Base-by-base conservation (phyloP, 495 filamentous ascomycete species). In the Hypomontagnella submonticulosa region DNA sequence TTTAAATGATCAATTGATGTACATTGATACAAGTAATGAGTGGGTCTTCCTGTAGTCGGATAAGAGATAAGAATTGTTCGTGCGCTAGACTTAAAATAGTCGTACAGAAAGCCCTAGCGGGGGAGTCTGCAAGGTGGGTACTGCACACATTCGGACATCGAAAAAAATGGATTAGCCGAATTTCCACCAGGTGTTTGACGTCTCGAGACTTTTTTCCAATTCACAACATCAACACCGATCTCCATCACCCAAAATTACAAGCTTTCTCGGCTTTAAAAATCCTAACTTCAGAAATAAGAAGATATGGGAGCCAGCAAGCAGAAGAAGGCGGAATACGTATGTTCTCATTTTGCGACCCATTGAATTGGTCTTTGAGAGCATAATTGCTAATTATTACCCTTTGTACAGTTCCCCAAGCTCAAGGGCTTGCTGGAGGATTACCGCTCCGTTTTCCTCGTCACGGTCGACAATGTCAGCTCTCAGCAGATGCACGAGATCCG, bases 401-500 rank as follows among this genome's bases (percentile, higher is more conserved):
- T 48, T 27, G 20, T 32, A 20, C 32, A 72, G 70, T 99, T 99
- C 87, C 93, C 97, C 79, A 97, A 97, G 90, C 90, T 99, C 75
- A 97, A 97, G 88, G 82, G 78, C 75, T 86, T 97, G 75, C 88
- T 97, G 74, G 89, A 96, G 82, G 87, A 90, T 74, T 97, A 97
- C 89, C 85, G 86, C 77, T 91, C 88, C 70, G 89, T 97, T 84
- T 99, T 99, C 91, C 93, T 99, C 77, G 93, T 97, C 78, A 86
- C 86, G 73, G 90, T 96, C 79, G 92, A 96, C 87, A 96, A 95
- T 94, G 91, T 89, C 82, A 90, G 88, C 79, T 99, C 95, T 56
- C 95, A 99, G 89, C 95, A 99, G 88, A 99, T 99, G 95, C 95
- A 99, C 90, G 95, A 99, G 87, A 98, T 98, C 79, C 90, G 95